A percentile compares a stretch with the other conserved stretches of the same genome.
phyloP scores from a whole-genome alignment of 176 grass and related monocot species.

The Rhynchospora pubera region DNA sequence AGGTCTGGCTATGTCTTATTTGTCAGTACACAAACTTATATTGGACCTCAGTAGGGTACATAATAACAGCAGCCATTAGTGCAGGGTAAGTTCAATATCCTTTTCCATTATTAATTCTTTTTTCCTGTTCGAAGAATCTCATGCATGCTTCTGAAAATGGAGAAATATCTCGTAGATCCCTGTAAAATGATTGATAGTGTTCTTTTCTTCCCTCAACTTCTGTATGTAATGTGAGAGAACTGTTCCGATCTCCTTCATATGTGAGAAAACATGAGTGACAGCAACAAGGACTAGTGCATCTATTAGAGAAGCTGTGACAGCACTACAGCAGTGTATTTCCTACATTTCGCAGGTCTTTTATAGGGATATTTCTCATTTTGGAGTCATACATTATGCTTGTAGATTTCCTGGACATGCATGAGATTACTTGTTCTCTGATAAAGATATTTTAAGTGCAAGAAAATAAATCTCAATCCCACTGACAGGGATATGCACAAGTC shows the following conservation, averaged over 20 bases:
- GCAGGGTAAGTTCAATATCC: slow-evolving; percentile 46
- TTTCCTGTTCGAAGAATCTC: background rate
- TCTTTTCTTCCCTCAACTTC: background rate
- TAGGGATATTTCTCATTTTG: background rate
- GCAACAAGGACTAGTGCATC: background rate
- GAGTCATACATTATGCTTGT: background rate
- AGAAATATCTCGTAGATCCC: background rate
- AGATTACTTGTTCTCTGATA: background rate
- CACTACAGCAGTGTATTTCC: background rate
- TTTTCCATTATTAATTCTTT: slow-evolving; percentile 14
- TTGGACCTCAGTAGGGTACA: slow-evolving; percentile 69
- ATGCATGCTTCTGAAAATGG: background rate
- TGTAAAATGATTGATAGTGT: background rate
- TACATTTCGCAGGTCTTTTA: background rate
- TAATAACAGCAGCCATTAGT: slow-evolving; percentile 80
- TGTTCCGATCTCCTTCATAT: background rate
- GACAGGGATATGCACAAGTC: slow-evolving; percentile 67
- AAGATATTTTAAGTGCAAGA: background rate
- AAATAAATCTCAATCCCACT: background rate
- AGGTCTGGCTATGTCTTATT: slow-evolving; percentile 56
- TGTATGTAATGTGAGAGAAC: background rate
- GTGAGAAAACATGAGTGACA: background rate
- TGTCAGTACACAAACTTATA: slow-evolving; percentile 83
- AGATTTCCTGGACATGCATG: background rate
- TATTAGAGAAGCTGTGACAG: background rate